phyloP scores from a whole-genome alignment of 139 green algal species.

The Micractinium sp. region DNA sequence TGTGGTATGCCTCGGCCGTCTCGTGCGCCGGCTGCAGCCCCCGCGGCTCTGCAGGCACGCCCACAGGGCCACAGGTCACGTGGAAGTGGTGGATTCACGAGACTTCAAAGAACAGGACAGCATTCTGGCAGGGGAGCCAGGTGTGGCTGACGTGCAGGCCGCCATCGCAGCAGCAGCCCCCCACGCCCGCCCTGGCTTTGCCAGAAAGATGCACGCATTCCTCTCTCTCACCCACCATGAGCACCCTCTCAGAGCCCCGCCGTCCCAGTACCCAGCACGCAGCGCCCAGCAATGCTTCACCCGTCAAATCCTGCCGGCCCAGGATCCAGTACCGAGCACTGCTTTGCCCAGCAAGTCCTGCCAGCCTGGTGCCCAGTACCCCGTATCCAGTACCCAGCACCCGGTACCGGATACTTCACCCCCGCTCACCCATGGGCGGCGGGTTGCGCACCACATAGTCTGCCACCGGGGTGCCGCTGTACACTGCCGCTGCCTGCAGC shows the following conservation, averaged over 20 bases:
- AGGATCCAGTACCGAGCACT: not conserved
- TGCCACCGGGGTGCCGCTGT: constrained; percentile 48
- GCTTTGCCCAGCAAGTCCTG: not conserved
- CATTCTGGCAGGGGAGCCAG: no score
- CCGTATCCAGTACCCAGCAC: not conserved
- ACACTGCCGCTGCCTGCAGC: constrained; percentile 84
- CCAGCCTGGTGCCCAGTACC: not conserved
- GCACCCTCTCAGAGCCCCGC: no score
- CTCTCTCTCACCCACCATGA: no score
- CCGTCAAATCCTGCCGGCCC: not conserved
- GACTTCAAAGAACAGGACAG: no score
- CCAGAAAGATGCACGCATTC: no score
- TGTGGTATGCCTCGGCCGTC: constrained; percentile 46
- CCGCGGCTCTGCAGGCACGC: not conserved
- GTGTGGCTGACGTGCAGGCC: not conserved
- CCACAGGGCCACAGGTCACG: not conserved
- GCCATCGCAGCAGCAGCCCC: no score
- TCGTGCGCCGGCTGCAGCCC: constrained; percentile 5
- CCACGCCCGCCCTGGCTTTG: no score
- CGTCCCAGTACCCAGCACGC: no score
- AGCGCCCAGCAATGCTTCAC: no score
- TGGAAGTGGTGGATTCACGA: not conserved
- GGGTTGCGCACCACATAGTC: constrained; percentile 65
- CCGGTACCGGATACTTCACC: not conserved
- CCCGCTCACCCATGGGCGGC: constrained; percentile 59